These are phyloP conservation scores for Dillenia turbinata DNA, from an alignment of 164 flowering plant species.

Conservation along the genomic window DNA sequence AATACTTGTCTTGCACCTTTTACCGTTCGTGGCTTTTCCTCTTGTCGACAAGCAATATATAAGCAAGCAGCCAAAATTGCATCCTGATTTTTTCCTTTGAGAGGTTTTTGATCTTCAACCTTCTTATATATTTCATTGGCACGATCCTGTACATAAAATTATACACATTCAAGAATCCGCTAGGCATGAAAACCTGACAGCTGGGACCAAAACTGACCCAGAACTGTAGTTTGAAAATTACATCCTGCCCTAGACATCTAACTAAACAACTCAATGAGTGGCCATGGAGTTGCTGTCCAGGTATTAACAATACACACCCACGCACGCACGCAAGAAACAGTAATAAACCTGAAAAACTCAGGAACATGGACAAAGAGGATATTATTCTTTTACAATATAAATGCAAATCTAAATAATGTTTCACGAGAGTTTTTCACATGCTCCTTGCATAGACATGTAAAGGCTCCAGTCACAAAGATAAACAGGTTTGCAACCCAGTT, in stretches of 20 bases:
- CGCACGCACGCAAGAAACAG: no score
- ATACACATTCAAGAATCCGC: not conserved
- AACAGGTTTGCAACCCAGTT: no score
- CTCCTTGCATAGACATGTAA: no score
- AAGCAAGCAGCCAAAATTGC: constrained; percentile 11
- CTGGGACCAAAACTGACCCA: no score
- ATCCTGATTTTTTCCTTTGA: constrained; percentile 13
- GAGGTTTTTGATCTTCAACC: constrained; percentile 14
- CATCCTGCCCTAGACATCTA: not conserved
- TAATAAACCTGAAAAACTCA: no score
- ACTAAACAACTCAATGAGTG: not conserved
- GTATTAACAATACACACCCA: not conserved
- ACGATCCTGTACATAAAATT: constrained; percentile 6
- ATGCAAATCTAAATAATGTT: no score
- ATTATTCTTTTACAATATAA: no score
- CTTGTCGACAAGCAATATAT: constrained; percentile 17
- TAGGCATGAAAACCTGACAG: not conserved
- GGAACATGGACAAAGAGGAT: no score
- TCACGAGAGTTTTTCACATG: no score
- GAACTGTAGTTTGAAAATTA: not conserved
- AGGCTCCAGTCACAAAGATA: no score
- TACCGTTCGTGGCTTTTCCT: constrained; percentile 11
- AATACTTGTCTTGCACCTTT: constrained; percentile 4
- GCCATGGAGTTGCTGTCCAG: not conserved
- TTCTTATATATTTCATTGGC: constrained; percentile 15